A percentile compares a stretch with the other conserved stretches of the same genome.
Conservation (phyloP, 2,329 filamentous ascomycete species). For the Aspergillus floridensis region DNA sequence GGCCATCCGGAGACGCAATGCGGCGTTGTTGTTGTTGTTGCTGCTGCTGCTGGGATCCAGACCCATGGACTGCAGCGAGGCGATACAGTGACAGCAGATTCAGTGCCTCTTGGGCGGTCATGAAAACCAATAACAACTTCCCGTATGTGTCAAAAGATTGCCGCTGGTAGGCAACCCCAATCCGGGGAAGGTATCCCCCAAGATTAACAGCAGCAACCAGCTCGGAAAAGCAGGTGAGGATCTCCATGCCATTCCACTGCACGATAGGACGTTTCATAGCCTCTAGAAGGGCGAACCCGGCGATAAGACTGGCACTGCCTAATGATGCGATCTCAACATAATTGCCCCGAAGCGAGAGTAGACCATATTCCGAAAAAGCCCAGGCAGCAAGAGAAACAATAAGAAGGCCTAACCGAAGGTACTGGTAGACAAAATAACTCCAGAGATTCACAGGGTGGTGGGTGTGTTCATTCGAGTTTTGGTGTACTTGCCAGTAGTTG, state of each 20-base stretch:
- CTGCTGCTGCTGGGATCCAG: constrained; percentile 1
- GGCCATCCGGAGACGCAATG: constrained; percentile 3
- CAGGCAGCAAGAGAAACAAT: constrained; percentile 32
- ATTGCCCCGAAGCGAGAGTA: constrained; percentile 34
- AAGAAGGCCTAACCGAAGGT: constrained; percentile 31
- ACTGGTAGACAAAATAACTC: constrained; percentile 25
- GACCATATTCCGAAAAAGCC: constrained; percentile 31
- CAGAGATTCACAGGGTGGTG: constrained; percentile 12
- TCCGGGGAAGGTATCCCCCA: constrained; percentile 33
- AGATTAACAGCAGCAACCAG: constrained; percentile 39
- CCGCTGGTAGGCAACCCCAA: constrained; percentile 23
- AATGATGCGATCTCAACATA: constrained; percentile 40
- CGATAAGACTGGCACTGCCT: constrained; percentile 39
- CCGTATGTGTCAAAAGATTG: constrained; percentile 41
- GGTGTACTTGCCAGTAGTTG: constrained; percentile 20
- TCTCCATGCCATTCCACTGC: constrained; percentile 41
- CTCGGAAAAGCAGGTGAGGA: constrained; percentile 39
- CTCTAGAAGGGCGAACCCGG: constrained; percentile 42
- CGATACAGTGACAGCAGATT: constrained; percentile 28
- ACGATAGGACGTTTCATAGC: constrained; percentile 36
- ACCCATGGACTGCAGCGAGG: neutral
- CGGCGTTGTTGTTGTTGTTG: constrained; percentile 4
- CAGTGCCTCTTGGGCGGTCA: constrained; percentile 40
- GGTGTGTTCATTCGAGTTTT: constrained; percentile 4
- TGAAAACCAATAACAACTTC: constrained; percentile 39